phyloP scores from a whole-genome alignment of 148 eudicot genomes.

The Spergularia marina region DNA sequence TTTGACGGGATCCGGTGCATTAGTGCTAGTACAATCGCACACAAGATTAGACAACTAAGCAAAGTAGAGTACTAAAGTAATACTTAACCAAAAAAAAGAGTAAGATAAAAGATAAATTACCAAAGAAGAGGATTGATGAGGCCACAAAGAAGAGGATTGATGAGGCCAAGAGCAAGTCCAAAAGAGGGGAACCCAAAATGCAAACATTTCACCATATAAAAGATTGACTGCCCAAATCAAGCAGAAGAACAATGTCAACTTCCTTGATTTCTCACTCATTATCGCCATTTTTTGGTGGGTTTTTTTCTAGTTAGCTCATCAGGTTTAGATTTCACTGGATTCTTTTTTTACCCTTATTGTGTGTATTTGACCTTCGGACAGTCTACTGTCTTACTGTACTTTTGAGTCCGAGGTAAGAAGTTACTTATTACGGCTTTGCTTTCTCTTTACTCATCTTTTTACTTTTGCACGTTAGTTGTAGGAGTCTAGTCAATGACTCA shows the following conservation, averaged over 20 bases:
- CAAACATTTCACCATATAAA: constrained; percentile 84
- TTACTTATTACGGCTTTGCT: too few species aligned
- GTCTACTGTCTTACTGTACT: too few species aligned
- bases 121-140: constrained; percentile 42
- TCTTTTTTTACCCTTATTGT: too few species aligned
- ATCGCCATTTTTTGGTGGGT: constrained; percentile 11
- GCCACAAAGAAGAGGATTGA: constrained; percentile 52
- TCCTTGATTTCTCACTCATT: constrained; percentile 50
- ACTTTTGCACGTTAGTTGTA: too few species aligned
- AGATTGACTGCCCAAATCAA: constrained; percentile 59
- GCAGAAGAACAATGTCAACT: constrained; percentile 48
- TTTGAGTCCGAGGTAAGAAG: too few species aligned
- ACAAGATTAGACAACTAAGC: too few species aligned
- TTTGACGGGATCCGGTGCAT: constrained; percentile 47
- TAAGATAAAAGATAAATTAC: constrained; percentile 14
- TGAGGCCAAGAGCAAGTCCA: constrained; percentile 82
- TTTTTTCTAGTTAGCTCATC: not conserved
- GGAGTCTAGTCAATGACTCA: too few species aligned
- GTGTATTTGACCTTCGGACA: too few species aligned
- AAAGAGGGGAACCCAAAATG: constrained; percentile 61
- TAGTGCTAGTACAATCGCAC: constrained; percentile 46
- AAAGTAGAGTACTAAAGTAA: too few species aligned
- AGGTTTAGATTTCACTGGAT: not conserved
- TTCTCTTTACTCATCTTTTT: too few species aligned
- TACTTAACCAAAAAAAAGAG: too few species aligned